Conservation (phyloP, 805 yeast species). For the Myxozyma vanderwaltii region DNA sequence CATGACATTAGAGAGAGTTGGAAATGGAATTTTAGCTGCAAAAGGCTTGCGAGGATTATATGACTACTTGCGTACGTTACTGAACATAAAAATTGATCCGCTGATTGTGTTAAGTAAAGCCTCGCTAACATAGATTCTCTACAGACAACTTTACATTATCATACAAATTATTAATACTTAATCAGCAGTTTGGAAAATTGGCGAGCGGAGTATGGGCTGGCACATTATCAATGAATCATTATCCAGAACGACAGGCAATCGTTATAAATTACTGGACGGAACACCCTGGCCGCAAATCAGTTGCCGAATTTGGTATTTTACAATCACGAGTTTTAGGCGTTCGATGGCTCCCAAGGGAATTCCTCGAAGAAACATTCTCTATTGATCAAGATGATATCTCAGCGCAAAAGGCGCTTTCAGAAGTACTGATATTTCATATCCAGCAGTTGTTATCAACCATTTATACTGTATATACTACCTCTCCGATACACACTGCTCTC, state of each 20-base stretch:
- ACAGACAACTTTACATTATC: slow-evolving; percentile 31
- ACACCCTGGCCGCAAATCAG: slow-evolving; percentile 47
- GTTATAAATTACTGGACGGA: slow-evolving; percentile 65
- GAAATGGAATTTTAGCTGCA: slow-evolving; percentile 54
- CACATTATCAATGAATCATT: slow-evolving; percentile 59
- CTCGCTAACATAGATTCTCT: not conserved
- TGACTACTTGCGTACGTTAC: slow-evolving; percentile 43
- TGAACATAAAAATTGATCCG: not conserved
- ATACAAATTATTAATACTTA: slow-evolving; percentile 49
- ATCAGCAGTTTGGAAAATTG: slow-evolving; percentile 57
- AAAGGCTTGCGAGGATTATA: slow-evolving; percentile 56
- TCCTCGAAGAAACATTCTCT: slow-evolving; percentile 12
- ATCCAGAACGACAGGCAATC: slow-evolving; percentile 56
- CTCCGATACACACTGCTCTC: slow-evolving; percentile 14
- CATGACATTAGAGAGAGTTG: slow-evolving; percentile 54
- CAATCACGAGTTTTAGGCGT: slow-evolving; percentile 27
- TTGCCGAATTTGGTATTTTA: slow-evolving; percentile 61
- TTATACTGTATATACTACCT: slow-evolving; percentile 6
- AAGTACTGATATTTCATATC: slow-evolving; percentile 26
- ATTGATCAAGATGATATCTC: slow-evolving; percentile 27
- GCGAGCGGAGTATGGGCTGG: slow-evolving; percentile 60
- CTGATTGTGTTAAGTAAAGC: not conserved
- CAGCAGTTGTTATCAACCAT: slow-evolving; percentile 26
- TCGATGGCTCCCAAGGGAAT: slow-evolving; percentile 26
- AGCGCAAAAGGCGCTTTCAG: slow-evolving; percentile 27